Conservation (phyloP, 805 yeast genomes). For the Torulaspora franciscae region DNA sequence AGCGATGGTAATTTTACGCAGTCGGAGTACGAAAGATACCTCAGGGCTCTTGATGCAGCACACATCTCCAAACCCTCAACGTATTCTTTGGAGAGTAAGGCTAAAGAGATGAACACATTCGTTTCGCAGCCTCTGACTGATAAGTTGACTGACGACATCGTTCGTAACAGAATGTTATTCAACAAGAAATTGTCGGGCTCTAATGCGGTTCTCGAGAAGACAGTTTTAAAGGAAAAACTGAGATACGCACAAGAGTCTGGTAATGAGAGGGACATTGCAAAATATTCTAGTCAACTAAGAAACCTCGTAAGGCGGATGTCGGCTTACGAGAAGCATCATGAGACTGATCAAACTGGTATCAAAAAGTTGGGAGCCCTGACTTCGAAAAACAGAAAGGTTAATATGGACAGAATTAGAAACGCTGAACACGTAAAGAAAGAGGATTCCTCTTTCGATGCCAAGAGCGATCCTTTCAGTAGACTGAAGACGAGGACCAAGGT, state of each 20-base stretch:
- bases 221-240: conserved; percentile 66
- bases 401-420: conserved; percentile 67
- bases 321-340: conserved; percentile 37
- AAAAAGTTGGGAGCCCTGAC: conserved; percentile 64
- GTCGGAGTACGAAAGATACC: conserved; percentile 71
- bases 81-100: conserved; percentile 61
- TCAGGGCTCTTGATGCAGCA: conserved; percentile 53
- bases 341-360: conserved; percentile 39
- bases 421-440: conserved; percentile 65
- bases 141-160: conserved; percentile 71
- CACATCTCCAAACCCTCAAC: conserved; percentile 48
- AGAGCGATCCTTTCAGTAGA: conserved; percentile 81
- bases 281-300: conserved; percentile 46
- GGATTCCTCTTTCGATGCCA: conserved; percentile 36
- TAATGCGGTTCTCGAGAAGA: conserved; percentile 71
- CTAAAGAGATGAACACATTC: conserved; percentile 56
- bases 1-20: conserved; percentile 69
- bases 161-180: conserved; percentile 62
- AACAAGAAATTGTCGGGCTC: conserved; percentile 56
- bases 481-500: conserved; percentile 82
- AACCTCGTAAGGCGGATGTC: conserved; percentile 39
- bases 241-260: conserved; percentile 65
- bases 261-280: conserved; percentile 41
- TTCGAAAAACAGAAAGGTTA: conserved; percentile 77
- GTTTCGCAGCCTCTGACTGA: conserved; percentile 63